A percentile compares a stretch with the other conserved stretches of the same genome.
These are phyloP conservation scores for Puccinia novopanici DNA, from an alignment of 1,284 basidiomycete species.

Conservation along the genomic window DNA sequence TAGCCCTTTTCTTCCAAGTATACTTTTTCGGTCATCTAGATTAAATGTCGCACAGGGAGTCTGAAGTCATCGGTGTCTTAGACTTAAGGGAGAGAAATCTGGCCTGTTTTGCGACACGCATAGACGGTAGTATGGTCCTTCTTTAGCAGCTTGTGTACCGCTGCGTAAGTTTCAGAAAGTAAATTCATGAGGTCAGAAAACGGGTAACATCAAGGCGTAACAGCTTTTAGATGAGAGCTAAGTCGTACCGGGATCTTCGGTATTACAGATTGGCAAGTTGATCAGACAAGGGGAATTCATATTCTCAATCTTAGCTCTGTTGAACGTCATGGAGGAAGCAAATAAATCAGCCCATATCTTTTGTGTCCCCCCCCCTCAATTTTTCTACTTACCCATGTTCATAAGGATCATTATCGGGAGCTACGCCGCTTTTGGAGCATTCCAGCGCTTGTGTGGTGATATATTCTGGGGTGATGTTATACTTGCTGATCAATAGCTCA, in stretches of 20 bases:
- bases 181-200: not conserved
- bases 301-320: not conserved
- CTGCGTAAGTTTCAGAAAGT: not conserved
- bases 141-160: not conserved
- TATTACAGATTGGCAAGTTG: constrained; percentile 5
- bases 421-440: not conserved
- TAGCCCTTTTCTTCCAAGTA: not conserved
- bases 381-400: constrained; percentile 5
- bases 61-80: not conserved
- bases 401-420: constrained; percentile 21
- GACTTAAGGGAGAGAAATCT: not conserved
- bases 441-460: not conserved
- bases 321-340: not conserved
- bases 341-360: not conserved
- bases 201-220: no score
- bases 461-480: constrained; percentile 1
- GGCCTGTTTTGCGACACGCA: not conserved
- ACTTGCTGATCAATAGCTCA: not conserved
- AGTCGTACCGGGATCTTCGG: not conserved
- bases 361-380: no score
- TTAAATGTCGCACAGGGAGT: not conserved
- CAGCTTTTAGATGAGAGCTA: no score
- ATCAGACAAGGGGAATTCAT: not conserved
- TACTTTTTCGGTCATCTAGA: not conserved
- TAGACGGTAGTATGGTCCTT: not conserved